phyloP scores from a whole-genome alignment of 768 basidiomycete species.

The Russula foetens region DNA sequence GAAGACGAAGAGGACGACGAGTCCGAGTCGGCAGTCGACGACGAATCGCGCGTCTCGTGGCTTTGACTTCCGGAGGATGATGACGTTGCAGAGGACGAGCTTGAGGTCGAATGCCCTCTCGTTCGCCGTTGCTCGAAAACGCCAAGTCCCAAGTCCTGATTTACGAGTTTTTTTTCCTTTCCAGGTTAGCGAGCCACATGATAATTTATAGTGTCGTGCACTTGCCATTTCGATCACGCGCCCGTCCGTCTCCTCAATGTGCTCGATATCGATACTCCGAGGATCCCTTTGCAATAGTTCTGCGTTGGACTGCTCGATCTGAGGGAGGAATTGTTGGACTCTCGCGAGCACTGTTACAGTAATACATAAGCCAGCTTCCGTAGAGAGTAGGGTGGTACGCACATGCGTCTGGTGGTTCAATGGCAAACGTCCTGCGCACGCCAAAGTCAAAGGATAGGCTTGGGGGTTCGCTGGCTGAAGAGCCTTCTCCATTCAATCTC shows the following conservation, averaged over 20 bases:
- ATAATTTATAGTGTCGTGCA: too few species aligned
- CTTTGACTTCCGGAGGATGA: not conserved
- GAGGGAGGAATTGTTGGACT: conserved; percentile 58
- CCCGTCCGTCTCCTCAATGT: conserved; percentile 39
- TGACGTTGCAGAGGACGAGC: conserved; percentile 11
- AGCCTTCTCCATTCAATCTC: conserved; percentile 11
- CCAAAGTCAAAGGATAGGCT: conserved; percentile 21
- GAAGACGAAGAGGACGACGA: not conserved
- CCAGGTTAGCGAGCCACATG: not conserved
- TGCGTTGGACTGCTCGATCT: conserved; percentile 56
- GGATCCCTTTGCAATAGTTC: conserved; percentile 43
- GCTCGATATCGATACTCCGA: conserved; percentile 61
- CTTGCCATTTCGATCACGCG: conserved; percentile 60
- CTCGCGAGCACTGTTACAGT: conserved; percentile 51
- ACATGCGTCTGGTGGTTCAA: conserved; percentile 22
- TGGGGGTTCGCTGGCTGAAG: not conserved
- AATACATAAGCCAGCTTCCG: conserved; percentile 3
- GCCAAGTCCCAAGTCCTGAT: conserved; percentile 24
- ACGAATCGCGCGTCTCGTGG: not conserved
- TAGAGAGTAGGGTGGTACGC: not conserved
- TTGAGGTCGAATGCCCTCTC: conserved; percentile 12
- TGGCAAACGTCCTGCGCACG: conserved; percentile 19
- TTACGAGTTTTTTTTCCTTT: not conserved
- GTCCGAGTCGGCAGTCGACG: too few species aligned
- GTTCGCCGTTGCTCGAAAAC: conserved; percentile 22